A percentile compares a stretch with the other conserved stretches of the same genome.
Evolutionary conservation across 257 asterid genomes (phyloP).

Genomic region (Gentiana dahurica): DNA sequence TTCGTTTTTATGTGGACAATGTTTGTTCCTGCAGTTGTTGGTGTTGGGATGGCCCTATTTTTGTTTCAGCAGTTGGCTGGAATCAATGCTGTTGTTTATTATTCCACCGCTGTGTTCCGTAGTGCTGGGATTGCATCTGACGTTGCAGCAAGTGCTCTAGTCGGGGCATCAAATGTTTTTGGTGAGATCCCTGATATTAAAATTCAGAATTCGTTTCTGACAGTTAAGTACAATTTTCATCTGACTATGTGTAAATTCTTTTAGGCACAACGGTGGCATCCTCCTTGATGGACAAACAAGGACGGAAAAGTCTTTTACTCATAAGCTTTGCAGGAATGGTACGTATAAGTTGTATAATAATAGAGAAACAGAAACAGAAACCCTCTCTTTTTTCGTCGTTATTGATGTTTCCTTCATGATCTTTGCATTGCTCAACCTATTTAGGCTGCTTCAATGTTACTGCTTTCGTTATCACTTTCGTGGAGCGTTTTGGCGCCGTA

Average conservation of each 20-base stretch:
- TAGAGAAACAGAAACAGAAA: too few species aligned
- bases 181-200: slow-evolving; percentile 39
- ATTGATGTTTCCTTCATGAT: background rate
- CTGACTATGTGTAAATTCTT: slow-evolving; percentile 14
- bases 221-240: slow-evolving; percentile 7
- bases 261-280: slow-evolving; percentile 82
- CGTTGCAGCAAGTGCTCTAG: slow-evolving; percentile 92
- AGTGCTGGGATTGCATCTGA: slow-evolving; percentile 90
- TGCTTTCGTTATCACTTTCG: slow-evolving; percentile 66
- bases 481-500: slow-evolving; percentile 81
- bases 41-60: slow-evolving; percentile 88
- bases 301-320: slow-evolving; percentile 90
- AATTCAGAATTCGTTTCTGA: slow-evolving; percentile 1
- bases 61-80: slow-evolving; percentile 92
- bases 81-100: slow-evolving; percentile 85
- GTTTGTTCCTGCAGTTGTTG: slow-evolving; percentile 55
- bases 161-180: slow-evolving; percentile 88
- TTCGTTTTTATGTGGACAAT: too few species aligned
- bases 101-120: slow-evolving; percentile 89
- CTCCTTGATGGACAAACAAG: slow-evolving; percentile 88
- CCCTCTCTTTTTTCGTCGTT: too few species aligned
- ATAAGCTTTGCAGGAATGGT: slow-evolving; percentile 94
- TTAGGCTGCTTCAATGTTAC: slow-evolving; percentile 89
- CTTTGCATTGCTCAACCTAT: background rate
- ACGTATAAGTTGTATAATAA: slow-evolving; percentile 9